A percentile compares a stretch with the other conserved stretches of the same genome.
phyloP scores from a whole-genome alignment of 306 rosid genomes.

The Cyamopsis tetragonoloba region DNA sequence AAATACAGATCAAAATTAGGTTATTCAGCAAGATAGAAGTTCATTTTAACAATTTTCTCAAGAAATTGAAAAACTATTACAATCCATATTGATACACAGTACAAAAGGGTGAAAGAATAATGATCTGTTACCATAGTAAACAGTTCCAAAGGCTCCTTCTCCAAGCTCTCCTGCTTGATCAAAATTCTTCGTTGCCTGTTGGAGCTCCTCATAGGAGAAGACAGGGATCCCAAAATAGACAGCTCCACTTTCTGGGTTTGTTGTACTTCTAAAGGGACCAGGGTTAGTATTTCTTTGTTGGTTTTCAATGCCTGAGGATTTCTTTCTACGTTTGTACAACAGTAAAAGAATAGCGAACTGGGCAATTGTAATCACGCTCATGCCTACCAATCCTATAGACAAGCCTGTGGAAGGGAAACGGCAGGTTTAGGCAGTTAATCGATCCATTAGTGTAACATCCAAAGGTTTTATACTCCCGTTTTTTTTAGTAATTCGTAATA shows the following conservation, averaged over 20 bases:
- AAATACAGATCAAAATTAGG: not conserved
- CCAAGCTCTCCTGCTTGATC: slow-evolving; percentile 47
- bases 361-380: not conserved
- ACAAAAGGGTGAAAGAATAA: not conserved
- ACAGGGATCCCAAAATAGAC: slow-evolving; percentile 25
- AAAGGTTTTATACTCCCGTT: too few species aligned
- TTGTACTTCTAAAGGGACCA: not conserved
- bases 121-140: slow-evolving; percentile 27
- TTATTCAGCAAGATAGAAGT: not conserved
- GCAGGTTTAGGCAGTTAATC: not conserved
- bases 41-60: not conserved
- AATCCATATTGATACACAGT: not conserved
- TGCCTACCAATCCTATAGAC: not conserved
- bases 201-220: slow-evolving; percentile 36
- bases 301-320: not conserved
- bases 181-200: slow-evolving; percentile 54
- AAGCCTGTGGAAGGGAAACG: slow-evolving; percentile 21
- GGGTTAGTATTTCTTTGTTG: not conserved
- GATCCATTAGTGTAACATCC: not conserved
- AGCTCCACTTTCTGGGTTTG: slow-evolving; percentile 5
- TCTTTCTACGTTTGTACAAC: not conserved
- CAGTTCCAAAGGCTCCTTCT: slow-evolving; percentile 43
- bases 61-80: not conserved
- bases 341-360: not conserved
- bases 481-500: too few species aligned